Evolutionary conservation across 2,329 filamentous ascomycete species (phyloP), one percentile per base, ranked within the genome.

Genomic region (Curvularia sp.): DNA sequence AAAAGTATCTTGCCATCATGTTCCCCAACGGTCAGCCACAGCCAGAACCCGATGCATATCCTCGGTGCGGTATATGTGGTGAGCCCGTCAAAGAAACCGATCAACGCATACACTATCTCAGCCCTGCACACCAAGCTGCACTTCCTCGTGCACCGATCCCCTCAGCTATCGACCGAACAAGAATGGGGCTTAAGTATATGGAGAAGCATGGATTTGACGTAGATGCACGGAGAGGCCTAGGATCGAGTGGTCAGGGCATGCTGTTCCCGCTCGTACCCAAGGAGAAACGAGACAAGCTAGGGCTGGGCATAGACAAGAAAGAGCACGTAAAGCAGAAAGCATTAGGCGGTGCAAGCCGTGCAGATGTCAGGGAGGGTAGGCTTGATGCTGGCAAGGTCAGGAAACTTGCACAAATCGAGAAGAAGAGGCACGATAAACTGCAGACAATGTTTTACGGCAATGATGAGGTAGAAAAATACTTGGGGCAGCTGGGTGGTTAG

Each of bases 381-480:
- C 74, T 92, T 58, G 89, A 89, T 75, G 89, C 89, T n/a, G 91
- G 89, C 67, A 86, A 90, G 75, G 81, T 89, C 38, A 83, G 86
- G 67, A 87, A 86, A 73, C 77, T 83, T 71, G 86, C 86, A 2
- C 78, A 81, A 42, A 85, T 87, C 61, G 87, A 89, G 56, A 88
- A 82, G 77, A 86, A 79, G 73, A 87, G 82, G 60, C 82, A 83
- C 18, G 85, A 90, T 59, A 86, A 79, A 68, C 74, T 97, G 58
- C 83, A 87, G 63, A 82, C 86, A 66, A 83, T 91, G 78, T 89
- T 97, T 61, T 94, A 91, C 76, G 84, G 86, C 19, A 88, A 86
- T 64, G 84, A 90, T n/a, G 89, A 94, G 64, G 80, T 96, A 53
- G 86, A 93, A 68, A 86, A 83, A 70, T 95, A 96, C 73, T 77